These are phyloP conservation scores for Leavenworthia alabamica DNA, from an alignment of 345 rosid genomes.

Conservation along the genomic window DNA sequence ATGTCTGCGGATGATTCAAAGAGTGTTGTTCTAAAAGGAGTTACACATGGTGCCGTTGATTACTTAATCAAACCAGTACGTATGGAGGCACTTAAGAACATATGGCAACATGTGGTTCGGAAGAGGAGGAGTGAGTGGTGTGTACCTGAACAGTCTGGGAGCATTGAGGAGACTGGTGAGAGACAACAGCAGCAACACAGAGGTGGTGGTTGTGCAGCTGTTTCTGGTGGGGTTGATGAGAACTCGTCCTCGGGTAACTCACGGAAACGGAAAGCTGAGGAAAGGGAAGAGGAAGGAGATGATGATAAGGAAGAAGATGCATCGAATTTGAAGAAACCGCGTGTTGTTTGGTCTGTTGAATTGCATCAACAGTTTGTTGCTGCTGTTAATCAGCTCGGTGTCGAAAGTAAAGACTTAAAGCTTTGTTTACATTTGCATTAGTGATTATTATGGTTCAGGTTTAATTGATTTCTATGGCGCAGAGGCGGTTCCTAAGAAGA, in stretches of 20 bases:
- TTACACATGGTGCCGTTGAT: slow-evolving; percentile 80
- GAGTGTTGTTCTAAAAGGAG: slow-evolving; percentile 59
- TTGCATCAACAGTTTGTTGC: slow-evolving; percentile 89
- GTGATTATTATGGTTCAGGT: neutral
- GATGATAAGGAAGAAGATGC: slow-evolving; percentile 81
- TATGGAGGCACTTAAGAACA: slow-evolving; percentile 68
- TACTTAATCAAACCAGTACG: slow-evolving; percentile 78
- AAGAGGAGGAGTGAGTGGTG: slow-evolving; percentile 52
- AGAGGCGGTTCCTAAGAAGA: slow-evolving; percentile 94
- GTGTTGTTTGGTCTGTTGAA: slow-evolving; percentile 88
- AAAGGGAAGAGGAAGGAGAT: no score
- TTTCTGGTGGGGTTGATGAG: slow-evolving; percentile 33
- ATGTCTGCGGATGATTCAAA: slow-evolving; percentile 89
- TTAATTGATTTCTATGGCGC: neutral
- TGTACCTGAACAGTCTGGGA: slow-evolving; percentile 53
- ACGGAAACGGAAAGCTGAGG: slow-evolving; percentile 50
- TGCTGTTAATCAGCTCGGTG: slow-evolving; percentile 83
- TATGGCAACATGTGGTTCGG: slow-evolving; percentile 83
- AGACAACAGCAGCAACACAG: slow-evolving; percentile 36
- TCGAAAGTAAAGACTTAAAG: slow-evolving; percentile 59
- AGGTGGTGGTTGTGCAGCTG: slow-evolving; percentile 34
- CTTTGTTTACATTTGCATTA: neutral
- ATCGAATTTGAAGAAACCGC: slow-evolving; percentile 69
- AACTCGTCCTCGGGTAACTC: slow-evolving; percentile 49
- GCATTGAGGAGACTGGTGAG: slow-evolving; percentile 39